phyloP scores from a whole-genome alignment of 106 monocot species.

The Ottelia alismoides region DNA sequence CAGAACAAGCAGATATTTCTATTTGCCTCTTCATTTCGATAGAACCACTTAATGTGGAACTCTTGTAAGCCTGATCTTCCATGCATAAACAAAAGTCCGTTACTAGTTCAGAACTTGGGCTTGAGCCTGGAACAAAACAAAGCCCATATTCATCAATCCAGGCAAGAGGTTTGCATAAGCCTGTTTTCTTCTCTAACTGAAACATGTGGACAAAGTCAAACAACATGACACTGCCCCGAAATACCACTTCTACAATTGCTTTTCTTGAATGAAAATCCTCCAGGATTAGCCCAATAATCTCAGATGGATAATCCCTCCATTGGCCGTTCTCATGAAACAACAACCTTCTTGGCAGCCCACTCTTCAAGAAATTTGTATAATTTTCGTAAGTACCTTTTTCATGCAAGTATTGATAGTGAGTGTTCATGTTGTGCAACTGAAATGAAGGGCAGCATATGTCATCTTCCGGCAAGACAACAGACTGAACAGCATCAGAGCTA shows the following conservation, averaged over 20 bases:
- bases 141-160: conserved; percentile 69
- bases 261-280: conserved; percentile 46
- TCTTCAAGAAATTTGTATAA: conserved; percentile 53
- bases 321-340: conserved; percentile 35
- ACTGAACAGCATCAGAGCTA: not conserved
- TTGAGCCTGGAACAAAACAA: conserved; percentile 41
- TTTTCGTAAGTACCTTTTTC: conserved; percentile 15
- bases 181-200: conserved; percentile 36
- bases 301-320: conserved; percentile 55
- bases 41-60: conserved; percentile 8
- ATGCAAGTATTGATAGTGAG: not conserved
- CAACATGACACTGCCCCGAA: conserved; percentile 28
- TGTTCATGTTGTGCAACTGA: not conserved
- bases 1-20: conserved; percentile 3
- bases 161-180: conserved; percentile 39
- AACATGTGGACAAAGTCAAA: conserved; percentile 79
- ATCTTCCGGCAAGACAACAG: not conserved
- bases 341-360: conserved; percentile 45
- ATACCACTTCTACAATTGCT: conserved; percentile 36
- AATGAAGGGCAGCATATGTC: no score
- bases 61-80: conserved; percentile 13
- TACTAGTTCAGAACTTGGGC: conserved; percentile 9
- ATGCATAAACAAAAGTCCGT: not conserved
- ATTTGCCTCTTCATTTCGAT: conserved; percentile 15
- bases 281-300: conserved; percentile 18